Percentiles rank a stretch among this genome's conserved stretches.
Conservation (phyloP, 2,329 filamentous ascomycete genomes). For the Penicillium sp. region DNA sequence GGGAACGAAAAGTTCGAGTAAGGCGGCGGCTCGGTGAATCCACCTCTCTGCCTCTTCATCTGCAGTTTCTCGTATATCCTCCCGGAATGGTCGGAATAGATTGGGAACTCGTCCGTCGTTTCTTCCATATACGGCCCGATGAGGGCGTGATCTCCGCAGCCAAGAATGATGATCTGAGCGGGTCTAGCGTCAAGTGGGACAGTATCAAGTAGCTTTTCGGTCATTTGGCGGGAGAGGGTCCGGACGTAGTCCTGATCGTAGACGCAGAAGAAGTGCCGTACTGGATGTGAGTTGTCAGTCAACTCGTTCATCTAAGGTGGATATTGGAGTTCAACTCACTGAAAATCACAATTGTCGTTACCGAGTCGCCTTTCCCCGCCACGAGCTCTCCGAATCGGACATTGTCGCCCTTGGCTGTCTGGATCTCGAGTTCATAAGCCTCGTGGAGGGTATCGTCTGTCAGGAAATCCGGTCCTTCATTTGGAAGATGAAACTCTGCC, state of each 20-base stretch:
- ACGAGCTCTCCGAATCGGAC: slow-evolving; percentile 28
- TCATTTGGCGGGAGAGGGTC: slow-evolving; percentile 13
- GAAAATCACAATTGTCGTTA: slow-evolving; percentile 25
- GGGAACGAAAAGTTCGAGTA: slow-evolving; percentile 14
- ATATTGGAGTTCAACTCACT: slow-evolving; percentile 6
- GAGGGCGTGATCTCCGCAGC: slow-evolving; percentile 20
- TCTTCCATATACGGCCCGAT: slow-evolving; percentile 25
- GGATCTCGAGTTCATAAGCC: slow-evolving; percentile 25
- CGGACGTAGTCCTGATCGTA: slow-evolving; percentile 28
- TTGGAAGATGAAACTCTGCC: neutral
- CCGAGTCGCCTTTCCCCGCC: slow-evolving; percentile 21
- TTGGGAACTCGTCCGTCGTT: slow-evolving; percentile 16
- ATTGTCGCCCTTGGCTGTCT: slow-evolving; percentile 11
- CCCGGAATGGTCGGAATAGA: slow-evolving; percentile 22
- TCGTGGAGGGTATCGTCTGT: slow-evolving; percentile 20
- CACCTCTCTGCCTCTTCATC: slow-evolving; percentile 16
- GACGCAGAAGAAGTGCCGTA: slow-evolving; percentile 27
- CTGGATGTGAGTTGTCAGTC: slow-evolving; percentile 1
- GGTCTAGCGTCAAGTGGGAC: slow-evolving; percentile 14
- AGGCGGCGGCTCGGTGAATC: slow-evolving; percentile 14
- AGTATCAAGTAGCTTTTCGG: slow-evolving; percentile 15
- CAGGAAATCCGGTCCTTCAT: slow-evolving; percentile 1
- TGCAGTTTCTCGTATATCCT: slow-evolving; percentile 21
- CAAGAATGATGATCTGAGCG: slow-evolving; percentile 26
- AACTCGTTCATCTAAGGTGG: neutral